Conservation (phyloP, 768 basidiomycete genomes). For the Lactarius vividus region DNA sequence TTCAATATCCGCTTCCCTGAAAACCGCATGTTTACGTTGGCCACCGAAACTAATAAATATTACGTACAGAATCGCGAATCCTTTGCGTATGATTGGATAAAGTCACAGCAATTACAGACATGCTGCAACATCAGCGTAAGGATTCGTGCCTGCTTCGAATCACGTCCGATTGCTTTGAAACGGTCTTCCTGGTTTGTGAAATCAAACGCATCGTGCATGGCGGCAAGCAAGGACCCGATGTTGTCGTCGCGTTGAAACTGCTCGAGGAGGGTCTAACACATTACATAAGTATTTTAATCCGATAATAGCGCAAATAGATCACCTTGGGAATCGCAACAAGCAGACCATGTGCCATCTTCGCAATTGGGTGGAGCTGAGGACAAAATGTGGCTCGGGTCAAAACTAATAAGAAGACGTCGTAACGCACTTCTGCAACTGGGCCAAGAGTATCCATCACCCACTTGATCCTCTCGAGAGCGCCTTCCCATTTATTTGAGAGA, state of each 20-base stretch:
- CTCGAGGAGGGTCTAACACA: not conserved
- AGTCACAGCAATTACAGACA: not conserved
- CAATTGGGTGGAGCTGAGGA: not conserved
- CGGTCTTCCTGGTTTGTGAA: not conserved
- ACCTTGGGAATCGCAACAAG: not conserved
- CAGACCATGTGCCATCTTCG: not conserved
- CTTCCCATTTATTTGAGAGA: not conserved
- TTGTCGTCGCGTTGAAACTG: not conserved
- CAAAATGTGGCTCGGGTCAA: not conserved
- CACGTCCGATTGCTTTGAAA: not conserved
- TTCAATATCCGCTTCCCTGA: not conserved
- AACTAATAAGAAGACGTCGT: too few species aligned
- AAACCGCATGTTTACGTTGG: not conserved
- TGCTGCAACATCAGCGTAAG: not conserved
- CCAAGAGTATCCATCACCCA: not conserved
- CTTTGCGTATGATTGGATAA: not conserved
- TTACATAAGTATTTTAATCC: not conserved
- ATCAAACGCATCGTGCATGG: not conserved
- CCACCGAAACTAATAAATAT: not conserved
- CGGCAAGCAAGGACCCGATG: not conserved
- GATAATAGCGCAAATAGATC: not conserved
- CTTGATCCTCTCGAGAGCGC: not conserved
- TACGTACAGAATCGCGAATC: not conserved
- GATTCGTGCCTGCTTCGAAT: not conserved
- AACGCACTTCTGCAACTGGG: not conserved